phyloP scores from a whole-genome alignment of 2,329 filamentous ascomycete genomes.

The Pezicula neosporulosa region DNA sequence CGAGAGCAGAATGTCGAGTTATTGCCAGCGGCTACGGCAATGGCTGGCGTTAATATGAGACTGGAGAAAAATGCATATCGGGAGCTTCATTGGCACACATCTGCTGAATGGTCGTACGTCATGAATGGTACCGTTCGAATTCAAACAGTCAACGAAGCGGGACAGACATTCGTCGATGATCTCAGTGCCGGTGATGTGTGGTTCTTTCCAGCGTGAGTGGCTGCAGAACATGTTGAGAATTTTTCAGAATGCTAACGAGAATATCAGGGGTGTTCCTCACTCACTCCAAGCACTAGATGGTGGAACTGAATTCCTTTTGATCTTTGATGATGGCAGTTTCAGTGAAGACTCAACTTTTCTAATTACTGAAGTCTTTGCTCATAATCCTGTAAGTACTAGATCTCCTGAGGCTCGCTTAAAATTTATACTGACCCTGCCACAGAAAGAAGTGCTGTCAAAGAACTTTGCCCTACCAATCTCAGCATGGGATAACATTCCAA shows the following conservation, averaged over 20 bases:
- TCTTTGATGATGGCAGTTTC: constrained; percentile 58
- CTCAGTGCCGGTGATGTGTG: constrained; percentile 73
- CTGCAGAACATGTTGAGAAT: background rate
- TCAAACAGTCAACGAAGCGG: constrained; percentile 71
- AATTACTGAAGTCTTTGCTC: constrained; percentile 55
- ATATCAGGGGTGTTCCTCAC: constrained; percentile 64
- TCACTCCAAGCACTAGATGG: constrained; percentile 70
- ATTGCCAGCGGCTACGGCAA: constrained; percentile 61
- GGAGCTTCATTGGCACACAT: constrained; percentile 79
- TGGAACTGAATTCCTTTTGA: constrained; percentile 61
- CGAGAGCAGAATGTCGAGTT: constrained; percentile 68
- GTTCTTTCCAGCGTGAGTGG: constrained; percentile 60
- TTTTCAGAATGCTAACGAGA: background rate
- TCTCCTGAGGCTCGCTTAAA: constrained; percentile 8
- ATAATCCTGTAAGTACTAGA: constrained; percentile 17
- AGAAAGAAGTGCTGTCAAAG: constrained; percentile 50
- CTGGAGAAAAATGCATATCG: constrained; percentile 70
- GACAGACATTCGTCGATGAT: constrained; percentile 74
- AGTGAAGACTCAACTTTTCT: constrained; percentile 68
- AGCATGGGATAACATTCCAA: constrained; percentile 44
- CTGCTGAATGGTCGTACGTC: constrained; percentile 76
- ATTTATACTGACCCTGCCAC: background rate
- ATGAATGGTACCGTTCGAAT: constrained; percentile 68
- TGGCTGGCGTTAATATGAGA: constrained; percentile 77
- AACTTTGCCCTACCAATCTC: constrained; percentile 45